Evolutionary conservation across 1,284 basidiomycete species (phyloP).

Genomic region (Bjerkandera adusta): DNA sequence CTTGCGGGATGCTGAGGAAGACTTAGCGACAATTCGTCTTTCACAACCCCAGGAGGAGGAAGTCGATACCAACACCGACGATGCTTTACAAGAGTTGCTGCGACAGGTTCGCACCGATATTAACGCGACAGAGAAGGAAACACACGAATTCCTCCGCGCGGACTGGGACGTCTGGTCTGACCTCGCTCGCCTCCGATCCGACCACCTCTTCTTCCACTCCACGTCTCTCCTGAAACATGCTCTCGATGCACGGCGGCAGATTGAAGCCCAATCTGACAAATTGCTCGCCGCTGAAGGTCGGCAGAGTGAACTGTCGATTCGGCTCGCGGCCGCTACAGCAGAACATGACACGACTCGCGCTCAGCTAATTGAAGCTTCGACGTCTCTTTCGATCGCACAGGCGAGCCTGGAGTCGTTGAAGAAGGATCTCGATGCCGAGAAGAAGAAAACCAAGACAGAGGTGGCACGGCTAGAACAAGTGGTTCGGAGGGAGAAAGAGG

Average conservation of each 20-base stretch:
- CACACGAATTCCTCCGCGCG: neutral
- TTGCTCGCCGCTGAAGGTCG: slow-evolving; percentile 37
- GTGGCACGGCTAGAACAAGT: slow-evolving; percentile 25
- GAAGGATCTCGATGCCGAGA: slow-evolving; percentile 26
- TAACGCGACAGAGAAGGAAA: neutral
- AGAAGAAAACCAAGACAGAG: slow-evolving; percentile 23
- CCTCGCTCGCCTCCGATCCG: slow-evolving; percentile 9
- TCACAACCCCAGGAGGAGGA: neutral
- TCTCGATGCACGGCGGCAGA: slow-evolving; percentile 20
- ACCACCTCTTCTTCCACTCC: slow-evolving; percentile 21
- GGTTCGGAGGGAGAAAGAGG: slow-evolving; percentile 50
- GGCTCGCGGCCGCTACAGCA: slow-evolving; percentile 37
- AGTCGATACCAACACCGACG: no score
- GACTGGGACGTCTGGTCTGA: slow-evolving; percentile 3
- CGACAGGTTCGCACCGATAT: neutral
- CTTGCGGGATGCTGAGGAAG: slow-evolving; percentile 42
- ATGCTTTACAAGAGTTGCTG: neutral
- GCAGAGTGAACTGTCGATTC: slow-evolving; percentile 36
- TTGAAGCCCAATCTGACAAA: slow-evolving; percentile 36
- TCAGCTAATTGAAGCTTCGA: slow-evolving; percentile 27
- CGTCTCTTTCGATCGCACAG: slow-evolving; percentile 28
- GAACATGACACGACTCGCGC: slow-evolving; percentile 31
- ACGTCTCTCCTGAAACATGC: slow-evolving; percentile 20
- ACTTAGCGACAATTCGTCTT: slow-evolving; percentile 33
- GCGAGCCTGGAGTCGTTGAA: slow-evolving; percentile 20